phyloP scores from a whole-genome alignment of 2,329 filamentous ascomycete species.

The Stachybotrys chlorohalonatus region DNA sequence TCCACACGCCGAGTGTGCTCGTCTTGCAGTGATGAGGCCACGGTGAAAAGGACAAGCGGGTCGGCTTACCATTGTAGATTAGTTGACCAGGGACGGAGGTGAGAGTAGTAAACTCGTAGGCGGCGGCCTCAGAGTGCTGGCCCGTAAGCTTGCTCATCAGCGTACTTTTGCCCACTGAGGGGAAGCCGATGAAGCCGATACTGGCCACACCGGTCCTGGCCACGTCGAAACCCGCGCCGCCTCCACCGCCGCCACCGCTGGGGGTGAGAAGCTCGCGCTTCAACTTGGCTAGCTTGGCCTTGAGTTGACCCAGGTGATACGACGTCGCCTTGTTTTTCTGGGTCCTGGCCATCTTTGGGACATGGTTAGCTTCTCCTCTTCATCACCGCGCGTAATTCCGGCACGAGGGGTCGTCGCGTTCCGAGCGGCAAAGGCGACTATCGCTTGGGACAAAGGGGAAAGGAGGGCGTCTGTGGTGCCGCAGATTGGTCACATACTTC shows the following conservation, averaged over 20 bases:
- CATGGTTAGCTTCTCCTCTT: slow-evolving; percentile 1
- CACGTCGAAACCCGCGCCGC: slow-evolving; percentile 88
- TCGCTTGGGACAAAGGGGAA: slow-evolving; percentile 2
- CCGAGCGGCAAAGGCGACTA: too few relatives aligned
- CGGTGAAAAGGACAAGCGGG: background rate
- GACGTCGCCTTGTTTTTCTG: slow-evolving; percentile 97
- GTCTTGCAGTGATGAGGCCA: too few relatives aligned
- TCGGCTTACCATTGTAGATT: slow-evolving; percentile 65
- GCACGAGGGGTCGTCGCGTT: background rate
- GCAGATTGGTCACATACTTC: slow-evolving; percentile 50
- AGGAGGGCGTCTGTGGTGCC: slow-evolving; percentile 3
- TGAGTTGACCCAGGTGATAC: slow-evolving; percentile 89
- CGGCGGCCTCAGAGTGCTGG: slow-evolving; percentile 93
- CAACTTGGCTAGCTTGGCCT: slow-evolving; percentile 95
- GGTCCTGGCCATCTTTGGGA: slow-evolving; percentile 75
- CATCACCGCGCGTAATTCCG: background rate
- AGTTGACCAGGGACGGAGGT: slow-evolving; percentile 97
- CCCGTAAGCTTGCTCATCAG: slow-evolving; percentile 92
- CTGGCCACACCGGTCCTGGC: slow-evolving; percentile 95
- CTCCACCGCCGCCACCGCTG: slow-evolving; percentile 72
- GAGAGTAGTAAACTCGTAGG: slow-evolving; percentile 97
- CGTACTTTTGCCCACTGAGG: slow-evolving; percentile 96
- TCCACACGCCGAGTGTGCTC: too few relatives aligned
- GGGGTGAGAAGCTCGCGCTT: slow-evolving; percentile 93
- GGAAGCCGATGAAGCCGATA: slow-evolving; percentile 96